phyloP scores from a whole-genome alignment of 2,329 filamentous ascomycete genomes.

The Fusarium vanettenii region DNA sequence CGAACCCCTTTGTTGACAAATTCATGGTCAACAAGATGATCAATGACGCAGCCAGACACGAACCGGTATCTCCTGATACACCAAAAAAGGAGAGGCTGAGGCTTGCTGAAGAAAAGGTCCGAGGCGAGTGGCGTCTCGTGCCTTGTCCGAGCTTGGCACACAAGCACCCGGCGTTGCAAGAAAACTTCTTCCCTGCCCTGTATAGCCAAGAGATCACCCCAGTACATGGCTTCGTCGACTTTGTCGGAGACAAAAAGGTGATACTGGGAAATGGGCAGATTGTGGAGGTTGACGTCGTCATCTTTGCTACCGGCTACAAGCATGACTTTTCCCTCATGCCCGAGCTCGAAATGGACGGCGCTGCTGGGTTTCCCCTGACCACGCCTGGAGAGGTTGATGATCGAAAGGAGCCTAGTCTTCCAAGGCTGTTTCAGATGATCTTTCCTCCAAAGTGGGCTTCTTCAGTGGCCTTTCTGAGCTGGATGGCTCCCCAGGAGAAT shows the following conservation, averaged over 20 bases:
- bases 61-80: background rate
- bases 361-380: background rate
- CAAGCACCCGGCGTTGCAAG: background rate
- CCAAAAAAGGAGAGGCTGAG: background rate
- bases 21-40: constrained; percentile 1
- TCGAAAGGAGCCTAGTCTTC: background rate
- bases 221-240: background rate
- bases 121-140: background rate
- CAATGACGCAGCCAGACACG: background rate
- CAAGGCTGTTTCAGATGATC: background rate
- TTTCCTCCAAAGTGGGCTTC: constrained; percentile 6
- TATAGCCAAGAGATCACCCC: background rate
- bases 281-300: background rate
- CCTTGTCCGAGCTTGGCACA: constrained; percentile 1
- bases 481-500: constrained; percentile 8
- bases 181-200: background rate
- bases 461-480: background rate
- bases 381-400: background rate
- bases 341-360: background rate
- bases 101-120: background rate
- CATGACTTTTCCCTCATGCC: constrained; percentile 1
- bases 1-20: background rate
- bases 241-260: background rate
- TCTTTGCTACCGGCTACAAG: constrained; percentile 7
- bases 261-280: background rate